Evolutionary conservation across 108 stramenopile genomes (phyloP), one percentile per base, ranked within the genome.

Genomic region (Nitzschia sp.): DNA sequence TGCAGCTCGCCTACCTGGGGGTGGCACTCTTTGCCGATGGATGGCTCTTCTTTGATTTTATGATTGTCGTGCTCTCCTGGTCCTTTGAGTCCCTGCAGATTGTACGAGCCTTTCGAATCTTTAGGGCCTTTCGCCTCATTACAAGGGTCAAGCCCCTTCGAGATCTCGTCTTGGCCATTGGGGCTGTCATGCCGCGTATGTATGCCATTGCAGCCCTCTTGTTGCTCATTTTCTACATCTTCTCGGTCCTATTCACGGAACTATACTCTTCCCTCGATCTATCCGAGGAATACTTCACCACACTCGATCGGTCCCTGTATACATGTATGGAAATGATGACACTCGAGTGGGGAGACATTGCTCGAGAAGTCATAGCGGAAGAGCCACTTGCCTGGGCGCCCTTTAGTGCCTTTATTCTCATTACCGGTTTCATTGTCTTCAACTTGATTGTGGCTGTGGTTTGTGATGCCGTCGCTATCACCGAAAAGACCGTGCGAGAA

Each of bases 371-470:
- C 1, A 82, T 80, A 69, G 41, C 37, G 42, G 21, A 38, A 12
- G 55, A 70, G 11, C n/a, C 50, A 7, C 83, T 84, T 84, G 60
- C 69, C 0, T 86, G 84, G 84, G 60, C 59, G 0, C 79, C 77
- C 11, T 82, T 90, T 73, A 10, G 76, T 22, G 55, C 59, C 12
- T 90, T 82, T 57, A 75, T 87, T 41, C 41, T 74, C 10, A 73
- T 87, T 44, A 72, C 86, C 10, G 86, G 84, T 7, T 90, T 90
- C 69, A 83, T 90, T 24, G 81, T 87, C 0, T 85, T 80, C 63
- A 87, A 87, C 65, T 74, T 90, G 53, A 87, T 90, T 61, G 82
- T 90, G 60, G 89, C 89, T 50, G 86, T 90, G 14, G 82, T 90
- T 10, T 87, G 86, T 60, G 86, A 90, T 57, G 82, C 85, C 15